phyloP scores from a whole-genome alignment of 163 green algal genomes.

The Volvox carteri region DNA sequence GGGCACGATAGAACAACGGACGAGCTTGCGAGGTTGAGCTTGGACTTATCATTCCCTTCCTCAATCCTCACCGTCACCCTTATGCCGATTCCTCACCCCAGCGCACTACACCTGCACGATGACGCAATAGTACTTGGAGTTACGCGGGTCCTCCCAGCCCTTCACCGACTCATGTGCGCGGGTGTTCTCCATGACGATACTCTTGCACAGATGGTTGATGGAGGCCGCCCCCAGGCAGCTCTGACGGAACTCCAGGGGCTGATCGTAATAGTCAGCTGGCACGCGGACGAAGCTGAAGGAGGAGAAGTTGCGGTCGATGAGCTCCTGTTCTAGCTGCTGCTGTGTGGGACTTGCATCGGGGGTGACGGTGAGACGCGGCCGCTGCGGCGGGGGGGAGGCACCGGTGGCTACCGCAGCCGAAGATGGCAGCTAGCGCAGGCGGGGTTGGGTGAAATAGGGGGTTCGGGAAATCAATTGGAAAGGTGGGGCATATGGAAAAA shows the following conservation, averaged over 20 bases:
- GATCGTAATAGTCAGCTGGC: conserved; percentile 65
- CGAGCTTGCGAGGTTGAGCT: too few relatives aligned
- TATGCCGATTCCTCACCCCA: too few relatives aligned
- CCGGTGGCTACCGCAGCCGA: background rate
- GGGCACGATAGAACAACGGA: too few relatives aligned
- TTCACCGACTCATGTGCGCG: conserved; percentile 34
- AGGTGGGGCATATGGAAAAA: too few relatives aligned
- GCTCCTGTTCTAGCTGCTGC: conserved; percentile 64
- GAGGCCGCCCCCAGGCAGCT: conserved; percentile 47
- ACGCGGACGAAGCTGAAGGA: conserved; percentile 55
- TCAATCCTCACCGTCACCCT: too few relatives aligned
- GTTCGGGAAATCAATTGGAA: too few relatives aligned
- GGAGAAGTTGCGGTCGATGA: conserved; percentile 61
- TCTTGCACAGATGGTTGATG: conserved; percentile 78
- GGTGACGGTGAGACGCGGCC: conserved; percentile 21
- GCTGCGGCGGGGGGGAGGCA: background rate
- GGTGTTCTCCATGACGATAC: conserved; percentile 81
- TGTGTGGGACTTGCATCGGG: conserved; percentile 66
- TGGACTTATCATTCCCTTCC: too few relatives aligned
- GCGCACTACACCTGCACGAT: conserved; percentile 61
- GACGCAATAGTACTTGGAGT: conserved; percentile 72
- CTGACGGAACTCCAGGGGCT: conserved; percentile 58
- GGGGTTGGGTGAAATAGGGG: too few relatives aligned
- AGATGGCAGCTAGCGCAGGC: background rate
- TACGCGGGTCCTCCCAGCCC: conserved; percentile 51